Evolutionary conservation across 805 yeast species (phyloP).

Genomic region (Saccharomycopsis javanensis): DNA sequence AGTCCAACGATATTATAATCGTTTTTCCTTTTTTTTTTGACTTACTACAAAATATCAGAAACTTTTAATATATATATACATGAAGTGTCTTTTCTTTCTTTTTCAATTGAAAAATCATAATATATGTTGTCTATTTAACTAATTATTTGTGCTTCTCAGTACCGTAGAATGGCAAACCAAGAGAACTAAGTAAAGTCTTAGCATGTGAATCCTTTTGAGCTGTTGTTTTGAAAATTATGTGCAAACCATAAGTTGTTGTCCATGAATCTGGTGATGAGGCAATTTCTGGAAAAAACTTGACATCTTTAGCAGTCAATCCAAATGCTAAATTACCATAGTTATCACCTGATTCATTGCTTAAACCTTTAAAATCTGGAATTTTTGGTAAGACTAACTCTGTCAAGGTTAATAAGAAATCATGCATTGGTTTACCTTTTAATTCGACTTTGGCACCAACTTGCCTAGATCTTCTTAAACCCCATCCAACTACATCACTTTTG

Average conservation of each 20-base stretch:
- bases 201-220: conserved; percentile 91
- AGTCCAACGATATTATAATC: no score
- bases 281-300: conserved; percentile 84
- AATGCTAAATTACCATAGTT: conserved; percentile 75
- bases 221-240: conserved; percentile 73
- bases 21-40: no score
- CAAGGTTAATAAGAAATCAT: conserved; percentile 76
- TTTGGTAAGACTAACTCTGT: conserved; percentile 91
- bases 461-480: conserved; percentile 82
- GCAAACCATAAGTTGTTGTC: conserved; percentile 80
- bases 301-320: conserved; percentile 70
- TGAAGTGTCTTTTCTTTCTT: no score
- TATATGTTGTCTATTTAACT: neutral
- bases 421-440: conserved; percentile 69
- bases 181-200: conserved; percentile 68
- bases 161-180: conserved; percentile 71
- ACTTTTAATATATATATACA: neutral
- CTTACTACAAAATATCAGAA: neutral
- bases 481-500: conserved; percentile 68
- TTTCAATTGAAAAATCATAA: no score
- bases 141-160: conserved; percentile 29
- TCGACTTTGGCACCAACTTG: conserved; percentile 84
- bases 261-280: conserved; percentile 84
- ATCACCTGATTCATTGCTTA: conserved; percentile 69
- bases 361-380: conserved; percentile 77